A percentile compares a stretch with the other conserved stretches of the same genome.
Evolutionary conservation across 192 early-diverging fungal species (phyloP).

Genomic region (Phycomyces nitens): DNA sequence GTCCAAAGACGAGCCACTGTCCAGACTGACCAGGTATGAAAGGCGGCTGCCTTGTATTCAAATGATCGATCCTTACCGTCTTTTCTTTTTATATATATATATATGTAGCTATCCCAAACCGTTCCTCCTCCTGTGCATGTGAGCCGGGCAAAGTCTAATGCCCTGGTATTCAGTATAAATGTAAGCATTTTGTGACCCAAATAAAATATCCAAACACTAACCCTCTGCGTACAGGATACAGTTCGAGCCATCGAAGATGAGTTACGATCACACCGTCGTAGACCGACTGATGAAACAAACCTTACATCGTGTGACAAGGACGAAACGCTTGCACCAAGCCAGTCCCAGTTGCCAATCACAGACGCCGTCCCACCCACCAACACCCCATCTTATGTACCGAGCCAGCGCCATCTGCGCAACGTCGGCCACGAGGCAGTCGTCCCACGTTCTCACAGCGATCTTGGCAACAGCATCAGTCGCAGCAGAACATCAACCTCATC

Average conservation of each 20-base stretch:
- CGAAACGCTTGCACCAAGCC: not conserved
- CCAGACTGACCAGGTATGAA: too few species aligned
- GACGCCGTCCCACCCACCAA: not conserved
- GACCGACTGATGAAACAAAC: not conserved
- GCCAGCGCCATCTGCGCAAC: not conserved
- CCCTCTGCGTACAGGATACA: not conserved
- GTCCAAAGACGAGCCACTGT: too few species aligned
- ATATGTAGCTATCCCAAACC: not conserved
- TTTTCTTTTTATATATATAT: too few species aligned
- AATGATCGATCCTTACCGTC: too few species aligned
- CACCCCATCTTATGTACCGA: not conserved
- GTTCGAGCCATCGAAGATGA: not conserved
- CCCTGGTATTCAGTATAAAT: not conserved
- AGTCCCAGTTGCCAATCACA: not conserved
- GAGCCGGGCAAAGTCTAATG: not conserved
- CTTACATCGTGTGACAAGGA: not conserved
- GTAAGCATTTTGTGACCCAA: not conserved
- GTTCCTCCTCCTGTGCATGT: not conserved
- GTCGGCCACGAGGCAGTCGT: not conserved
- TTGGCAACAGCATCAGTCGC: too few species aligned
- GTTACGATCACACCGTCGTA: not conserved
- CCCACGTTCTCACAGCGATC: not conserved
- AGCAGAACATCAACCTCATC: not conserved
- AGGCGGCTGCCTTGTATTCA: too few species aligned
- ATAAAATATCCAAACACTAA: not conserved